A percentile compares a stretch with the other conserved stretches of the same genome.
Evolutionary conservation across 805 yeast genomes (phyloP).

Genomic region (Yarrowia keelungensis): DNA sequence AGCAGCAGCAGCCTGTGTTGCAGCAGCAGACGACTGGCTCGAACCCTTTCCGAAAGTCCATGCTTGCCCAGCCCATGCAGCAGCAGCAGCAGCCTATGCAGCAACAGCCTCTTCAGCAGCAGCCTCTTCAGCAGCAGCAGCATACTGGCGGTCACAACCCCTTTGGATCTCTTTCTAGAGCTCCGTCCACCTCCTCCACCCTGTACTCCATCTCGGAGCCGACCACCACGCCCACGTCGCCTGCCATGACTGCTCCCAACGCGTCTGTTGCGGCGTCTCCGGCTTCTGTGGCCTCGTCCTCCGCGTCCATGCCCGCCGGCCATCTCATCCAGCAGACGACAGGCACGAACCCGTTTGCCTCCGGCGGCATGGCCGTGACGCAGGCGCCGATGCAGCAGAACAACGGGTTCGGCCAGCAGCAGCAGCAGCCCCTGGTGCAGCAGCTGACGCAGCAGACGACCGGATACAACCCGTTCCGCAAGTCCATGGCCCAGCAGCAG

Average conservation of each 20-base stretch:
- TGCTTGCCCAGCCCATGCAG: conserved; percentile 3
- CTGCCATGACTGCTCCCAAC: conserved; percentile 46
- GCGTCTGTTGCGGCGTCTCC: conserved; percentile 39
- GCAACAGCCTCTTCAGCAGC: conserved; percentile 26
- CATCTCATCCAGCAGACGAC: conserved; percentile 46
- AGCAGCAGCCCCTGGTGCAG: conserved; percentile 39
- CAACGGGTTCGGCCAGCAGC: conserved; percentile 38
- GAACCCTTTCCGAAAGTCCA: conserved; percentile 13
- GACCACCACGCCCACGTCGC: conserved; percentile 42
- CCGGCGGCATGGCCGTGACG: conserved; percentile 19
- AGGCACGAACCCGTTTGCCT: conserved; percentile 57
- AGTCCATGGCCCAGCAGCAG: conserved; percentile 50
- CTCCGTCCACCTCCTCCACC: conserved; percentile 43
- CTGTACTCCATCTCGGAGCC: conserved; percentile 38
- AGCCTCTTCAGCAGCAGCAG: conserved; percentile 33
- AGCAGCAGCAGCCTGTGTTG: conserved; percentile 13
- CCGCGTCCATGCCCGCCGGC: conserved; percentile 39
- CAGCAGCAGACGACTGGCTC: conserved; percentile 15
- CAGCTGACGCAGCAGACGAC: conserved; percentile 53
- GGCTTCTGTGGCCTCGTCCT: conserved; percentile 33
- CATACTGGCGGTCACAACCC: conserved; percentile 29
- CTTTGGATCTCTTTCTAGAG: conserved; percentile 45
- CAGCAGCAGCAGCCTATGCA: conserved; percentile 12
- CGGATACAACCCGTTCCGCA: conserved; percentile 65
- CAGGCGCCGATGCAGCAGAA: conserved; percentile 36